Conservation (phyloP, 257 asterid genomes). For the Parsonsia alboflavescens region DNA sequence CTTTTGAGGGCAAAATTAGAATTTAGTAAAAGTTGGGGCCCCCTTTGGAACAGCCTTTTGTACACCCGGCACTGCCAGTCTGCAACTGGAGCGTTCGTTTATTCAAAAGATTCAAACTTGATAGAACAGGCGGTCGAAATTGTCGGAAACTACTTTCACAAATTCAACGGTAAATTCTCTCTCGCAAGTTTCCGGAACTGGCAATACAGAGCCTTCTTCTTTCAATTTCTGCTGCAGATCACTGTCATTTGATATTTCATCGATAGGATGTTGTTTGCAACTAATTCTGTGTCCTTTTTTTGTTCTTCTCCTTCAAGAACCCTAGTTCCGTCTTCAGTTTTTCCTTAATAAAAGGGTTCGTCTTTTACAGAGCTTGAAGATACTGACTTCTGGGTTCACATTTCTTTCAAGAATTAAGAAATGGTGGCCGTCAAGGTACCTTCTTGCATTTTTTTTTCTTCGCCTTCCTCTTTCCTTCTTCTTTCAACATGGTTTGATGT, state of each 20-base stretch:
- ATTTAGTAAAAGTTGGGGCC: background rate
- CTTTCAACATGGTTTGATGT: background rate
- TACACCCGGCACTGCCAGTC: background rate
- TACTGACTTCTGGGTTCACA: background rate
- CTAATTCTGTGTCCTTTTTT: background rate
- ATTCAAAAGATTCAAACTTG: background rate
- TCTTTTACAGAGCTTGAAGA: background rate
- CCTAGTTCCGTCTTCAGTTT: background rate
- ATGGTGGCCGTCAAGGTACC: conserved; percentile 9
- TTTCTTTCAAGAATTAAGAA: background rate
- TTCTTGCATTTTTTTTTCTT: background rate
- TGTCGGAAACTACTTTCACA: background rate
- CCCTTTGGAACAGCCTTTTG: background rate
- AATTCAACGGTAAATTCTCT: background rate
- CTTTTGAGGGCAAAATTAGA: background rate
- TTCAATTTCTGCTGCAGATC: background rate
- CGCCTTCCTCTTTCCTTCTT: background rate
- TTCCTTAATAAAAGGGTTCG: background rate
- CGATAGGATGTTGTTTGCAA: background rate
- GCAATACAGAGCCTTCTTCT: background rate
- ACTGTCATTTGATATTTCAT: background rate
- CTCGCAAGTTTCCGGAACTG: background rate
- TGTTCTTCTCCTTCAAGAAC: background rate
- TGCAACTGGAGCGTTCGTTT: background rate
- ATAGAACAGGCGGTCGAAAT: background rate